Percentiles rank a stretch among this genome's conserved stretches.
Conservation (phyloP, 441 rosid species). For the California macrophylla region DNA sequence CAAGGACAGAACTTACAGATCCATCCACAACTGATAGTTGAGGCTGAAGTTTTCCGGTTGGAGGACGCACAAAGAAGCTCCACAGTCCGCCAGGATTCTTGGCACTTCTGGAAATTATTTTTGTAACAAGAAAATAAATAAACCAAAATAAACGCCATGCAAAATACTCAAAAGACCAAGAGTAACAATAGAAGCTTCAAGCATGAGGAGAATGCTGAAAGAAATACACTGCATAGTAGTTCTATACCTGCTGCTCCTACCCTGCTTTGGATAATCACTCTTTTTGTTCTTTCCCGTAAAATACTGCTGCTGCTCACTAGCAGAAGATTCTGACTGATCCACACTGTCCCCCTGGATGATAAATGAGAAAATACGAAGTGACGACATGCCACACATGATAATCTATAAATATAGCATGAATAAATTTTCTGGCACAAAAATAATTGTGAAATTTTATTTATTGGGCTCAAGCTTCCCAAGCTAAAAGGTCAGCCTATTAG, state of each 20-base stretch:
- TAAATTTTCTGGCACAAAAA: not conserved
- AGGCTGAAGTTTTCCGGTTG: slow-evolving; percentile 33
- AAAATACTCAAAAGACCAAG: slow-evolving; percentile 12
- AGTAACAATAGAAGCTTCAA: slow-evolving; percentile 5
- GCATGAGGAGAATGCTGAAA: slow-evolving; percentile 9
- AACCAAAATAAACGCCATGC: slow-evolving; percentile 11
- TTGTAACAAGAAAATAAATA: not conserved
- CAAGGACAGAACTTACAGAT: slow-evolving; percentile 33
- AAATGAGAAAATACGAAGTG: slow-evolving; percentile 14
- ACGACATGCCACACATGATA: not conserved
- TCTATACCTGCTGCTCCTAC: slow-evolving; percentile 44
- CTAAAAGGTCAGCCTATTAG: not conserved
- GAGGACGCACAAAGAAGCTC: slow-evolving; percentile 43
- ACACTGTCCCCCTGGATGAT: slow-evolving; percentile 52
- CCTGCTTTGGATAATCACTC: slow-evolving; percentile 24
- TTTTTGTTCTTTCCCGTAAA: slow-evolving; percentile 35
- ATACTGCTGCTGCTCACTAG: slow-evolving; percentile 32
- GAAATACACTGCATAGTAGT: slow-evolving; percentile 15
- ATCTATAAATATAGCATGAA: not conserved
- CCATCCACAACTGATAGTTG: slow-evolving; percentile 29
- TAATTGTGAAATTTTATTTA: not conserved
- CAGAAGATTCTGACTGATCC: slow-evolving; percentile 31
- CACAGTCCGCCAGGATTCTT: slow-evolving; percentile 52
- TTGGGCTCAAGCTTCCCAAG: not conserved
- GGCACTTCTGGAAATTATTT: slow-evolving; percentile 18